phyloP scores from a whole-genome alignment of 495 filamentous ascomycete genomes.

The Penicilliopsis zonata region DNA sequence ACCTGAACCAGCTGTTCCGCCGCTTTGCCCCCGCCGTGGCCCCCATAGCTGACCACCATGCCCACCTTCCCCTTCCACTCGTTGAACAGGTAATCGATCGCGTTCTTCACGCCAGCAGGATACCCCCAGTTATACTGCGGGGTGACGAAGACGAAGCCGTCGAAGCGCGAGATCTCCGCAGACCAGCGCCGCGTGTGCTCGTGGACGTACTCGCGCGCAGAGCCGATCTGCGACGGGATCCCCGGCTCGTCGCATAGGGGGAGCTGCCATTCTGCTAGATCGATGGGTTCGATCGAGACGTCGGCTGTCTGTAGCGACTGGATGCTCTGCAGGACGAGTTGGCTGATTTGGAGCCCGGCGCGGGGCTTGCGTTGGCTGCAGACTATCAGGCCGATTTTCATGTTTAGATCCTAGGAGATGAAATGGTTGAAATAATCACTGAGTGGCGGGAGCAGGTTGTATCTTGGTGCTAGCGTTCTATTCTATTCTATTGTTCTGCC shows the following conservation, averaged over 20 bases:
- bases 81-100: slow-evolving; percentile 46
- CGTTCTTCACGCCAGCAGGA: slow-evolving; percentile 47
- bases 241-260: slow-evolving; percentile 44
- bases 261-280: slow-evolving; percentile 38
- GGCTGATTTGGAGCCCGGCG: background rate
- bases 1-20: slow-evolving; percentile 23
- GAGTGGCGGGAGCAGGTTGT: too few relatives aligned
- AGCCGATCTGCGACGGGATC: slow-evolving; percentile 34
- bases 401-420: too few relatives aligned
- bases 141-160: slow-evolving; percentile 46
- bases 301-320: background rate
- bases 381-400: background rate
- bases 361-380: background rate
- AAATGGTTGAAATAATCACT: too few relatives aligned
- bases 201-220: slow-evolving; percentile 28
- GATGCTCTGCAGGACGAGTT: background rate
- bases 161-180: slow-evolving; percentile 27
- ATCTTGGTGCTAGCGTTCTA: too few relatives aligned
- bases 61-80: slow-evolving; percentile 51
- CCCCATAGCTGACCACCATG: slow-evolving; percentile 43
- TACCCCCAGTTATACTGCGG: slow-evolving; percentile 45
- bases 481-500: too few relatives aligned
- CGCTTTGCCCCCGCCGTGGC: slow-evolving; percentile 33
- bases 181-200: slow-evolving; percentile 39
- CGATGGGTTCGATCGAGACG: slow-evolving; percentile 20